Percentiles rank a stretch among this genome's conserved stretches.
Conservation (phyloP, 257 asterid species). For the Solanum pimpinellifolium region DNA sequence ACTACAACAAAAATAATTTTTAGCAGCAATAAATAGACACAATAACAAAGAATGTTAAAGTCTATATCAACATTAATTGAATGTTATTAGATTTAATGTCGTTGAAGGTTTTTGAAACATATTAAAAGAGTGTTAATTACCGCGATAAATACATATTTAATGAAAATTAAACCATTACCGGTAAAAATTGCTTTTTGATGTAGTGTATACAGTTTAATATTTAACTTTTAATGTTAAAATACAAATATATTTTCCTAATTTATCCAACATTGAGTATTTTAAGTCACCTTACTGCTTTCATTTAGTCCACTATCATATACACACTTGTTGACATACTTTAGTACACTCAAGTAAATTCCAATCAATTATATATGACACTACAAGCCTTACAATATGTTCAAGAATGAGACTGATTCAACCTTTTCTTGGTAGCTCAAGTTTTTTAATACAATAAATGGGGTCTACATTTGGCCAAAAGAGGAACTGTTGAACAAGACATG, state of each 20-base stretch:
- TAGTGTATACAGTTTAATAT: too few species aligned
- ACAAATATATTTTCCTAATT: too few species aligned
- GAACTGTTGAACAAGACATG: neutral
- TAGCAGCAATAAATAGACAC: too few species aligned
- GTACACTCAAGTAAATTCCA: neutral
- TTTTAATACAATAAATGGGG: neutral
- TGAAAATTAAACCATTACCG: fast-evolving
- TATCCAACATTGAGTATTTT: neutral
- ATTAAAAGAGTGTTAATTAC: fast-evolving
- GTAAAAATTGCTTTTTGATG: too few species aligned
- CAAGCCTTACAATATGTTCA: neutral
- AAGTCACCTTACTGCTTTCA: neutral
- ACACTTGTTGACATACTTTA: neutral
- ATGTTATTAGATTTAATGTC: too few species aligned
- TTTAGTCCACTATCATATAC: neutral
- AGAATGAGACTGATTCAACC: neutral
- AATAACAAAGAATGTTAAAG: too few species aligned
- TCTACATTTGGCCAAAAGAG: neutral
- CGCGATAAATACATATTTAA: too few species aligned
- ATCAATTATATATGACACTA: neutral
- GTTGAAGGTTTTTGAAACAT: fast-evolving
- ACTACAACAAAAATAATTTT: too few species aligned
- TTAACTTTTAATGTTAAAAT: too few species aligned
- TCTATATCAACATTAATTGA: too few species aligned
- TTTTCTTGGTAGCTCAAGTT: neutral